Base-by-base conservation (phyloP, 176 grass and related monocot genomes). In the Phoenix dactylifera region DNA sequence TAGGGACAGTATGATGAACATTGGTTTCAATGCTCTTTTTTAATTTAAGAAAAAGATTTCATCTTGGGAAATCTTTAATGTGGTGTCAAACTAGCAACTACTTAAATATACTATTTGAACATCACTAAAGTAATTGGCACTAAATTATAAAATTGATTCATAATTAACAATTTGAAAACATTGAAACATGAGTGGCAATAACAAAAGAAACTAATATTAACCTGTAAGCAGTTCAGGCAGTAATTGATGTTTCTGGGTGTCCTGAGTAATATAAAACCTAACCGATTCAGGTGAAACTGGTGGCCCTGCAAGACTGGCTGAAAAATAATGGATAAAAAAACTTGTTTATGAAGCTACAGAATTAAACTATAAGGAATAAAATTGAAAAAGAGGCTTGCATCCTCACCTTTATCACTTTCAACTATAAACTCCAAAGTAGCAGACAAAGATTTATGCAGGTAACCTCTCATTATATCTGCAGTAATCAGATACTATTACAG, bases 221-320 rank as follows among this genome's bases (percentile, higher is more conserved):
- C 66, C 66, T 39, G 66, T 68, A 68, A 68, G 66, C 29, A 68
- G 15, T 68, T 68, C 66, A 39, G 66, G 66, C 18, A 68, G 52
- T 52, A 68, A 22, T 68, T 68, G 66, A 26, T 68, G 66, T n/a
- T 68, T 68, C 54, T 68, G 66, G 35, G 66, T 68, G 53, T 68
- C 66, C 26, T 68, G 66, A 9, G 66, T 68, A 6, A 68, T 68
- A 30, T 68, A 68, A 55, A 68, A 68, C 12, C 14, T 53, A 39
- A 44, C 53, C 29, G 24, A 68, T 68, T 68, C 66, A 0, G 28
- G 52, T 28, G 29, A 39, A 22, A 20, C 19, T 23, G 26, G 26
- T 22, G 64, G 28, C 17, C 1, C 2, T 3, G 53, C 5, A 28
- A 54, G 66, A 56, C 30, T 57, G 10, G 26, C 52, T 57, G 26